Base-by-base conservation (phyloP, 345 rosid species). In the Camelina hispida region DNA sequence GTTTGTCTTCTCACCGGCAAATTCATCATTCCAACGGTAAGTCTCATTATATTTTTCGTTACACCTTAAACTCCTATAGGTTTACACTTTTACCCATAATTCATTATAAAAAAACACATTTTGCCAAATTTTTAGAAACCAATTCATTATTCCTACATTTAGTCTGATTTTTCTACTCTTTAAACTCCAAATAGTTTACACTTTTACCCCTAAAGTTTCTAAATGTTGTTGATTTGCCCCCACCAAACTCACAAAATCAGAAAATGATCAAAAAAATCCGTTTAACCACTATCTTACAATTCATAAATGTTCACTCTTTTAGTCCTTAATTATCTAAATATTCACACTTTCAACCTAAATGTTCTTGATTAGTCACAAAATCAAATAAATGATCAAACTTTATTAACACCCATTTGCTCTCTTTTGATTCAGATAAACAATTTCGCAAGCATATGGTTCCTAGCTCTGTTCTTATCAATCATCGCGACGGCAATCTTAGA, bases 1-100 rank as follows among this genome's bases (percentile, higher is more conserved):
- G 88, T 94, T 75, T 94, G 98, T 79, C 98, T 94, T 69, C 88
- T 94, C 44, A 91, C 97, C 5, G 97, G 98, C 71, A 94, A 94
- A 42, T 94, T 94, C 83, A 94, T 94, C 74, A 85, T 91, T 62
- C 97, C 98, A 1, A 88, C 96, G 34, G 97, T 93, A 77, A 83
- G 89, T 83, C 17, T 14, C 2, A 0, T 69, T 0, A 22, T 52
- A 14, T 51, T 17, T 28, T 28, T 28, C 11, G 9, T 20, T 18
- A 17, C 18, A 25, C 13, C 9, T 66, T 32, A 1, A 20, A 25
- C 7, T 67, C 17, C 0, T 47, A 4, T 12, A 17, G 0, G 0
- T 43, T 60, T 13, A 62, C 8, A 18, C 2, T 62, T 61, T 69
- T 42, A 42, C 6, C 6, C 6, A 14, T 0, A 10, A 15, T 4